These are phyloP conservation scores for Curvularia lunata DNA, from an alignment of 2,329 filamentous ascomycete genomes.

Conservation along the genomic window DNA sequence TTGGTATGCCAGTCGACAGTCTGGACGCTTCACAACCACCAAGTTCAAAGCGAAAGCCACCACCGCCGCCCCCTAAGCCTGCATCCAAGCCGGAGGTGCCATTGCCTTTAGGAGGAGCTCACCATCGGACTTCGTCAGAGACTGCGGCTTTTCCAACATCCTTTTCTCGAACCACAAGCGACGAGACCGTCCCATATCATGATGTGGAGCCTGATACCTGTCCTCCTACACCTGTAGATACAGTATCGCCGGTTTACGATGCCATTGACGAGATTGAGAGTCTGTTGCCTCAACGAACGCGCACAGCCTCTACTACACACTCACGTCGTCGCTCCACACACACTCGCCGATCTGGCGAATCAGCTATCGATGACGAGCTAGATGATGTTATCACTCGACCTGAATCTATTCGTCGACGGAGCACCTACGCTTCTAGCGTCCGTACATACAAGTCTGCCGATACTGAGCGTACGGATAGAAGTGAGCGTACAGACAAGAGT, in stretches of 20 bases:
- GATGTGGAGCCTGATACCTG: conserved; percentile 38
- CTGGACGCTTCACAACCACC: conserved; percentile 26
- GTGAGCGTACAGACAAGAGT: conserved; percentile 22
- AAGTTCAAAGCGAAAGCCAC: conserved; percentile 21
- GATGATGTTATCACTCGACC: conserved; percentile 27
- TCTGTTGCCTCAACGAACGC: conserved; percentile 35
- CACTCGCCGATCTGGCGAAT: conserved; percentile 30
- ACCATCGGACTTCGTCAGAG: conserved; percentile 25
- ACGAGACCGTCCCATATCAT: conserved; percentile 21
- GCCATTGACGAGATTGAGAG: conserved; percentile 46
- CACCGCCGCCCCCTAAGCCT: conserved; percentile 17
- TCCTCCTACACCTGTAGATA: conserved; percentile 33
- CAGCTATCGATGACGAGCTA: conserved; percentile 31
- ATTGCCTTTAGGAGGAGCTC: conserved; percentile 19
- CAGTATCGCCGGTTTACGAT: conserved; percentile 44
- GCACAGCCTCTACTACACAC: conserved; percentile 28
- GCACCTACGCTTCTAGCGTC: conserved; percentile 39
- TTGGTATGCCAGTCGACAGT: conserved; percentile 32
- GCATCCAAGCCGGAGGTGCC: conserved; percentile 14
- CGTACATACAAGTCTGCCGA: conserved; percentile 30
- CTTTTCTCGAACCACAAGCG: conserved; percentile 21
- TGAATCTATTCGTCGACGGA: conserved; percentile 35
- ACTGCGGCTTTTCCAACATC: conserved; percentile 33
- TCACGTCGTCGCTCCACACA: conserved; percentile 41
- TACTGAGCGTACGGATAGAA: conserved; percentile 30